Base-by-base conservation (phyloP, 129 eudicot genomes). In the Centrapalus pauciflorus region DNA sequence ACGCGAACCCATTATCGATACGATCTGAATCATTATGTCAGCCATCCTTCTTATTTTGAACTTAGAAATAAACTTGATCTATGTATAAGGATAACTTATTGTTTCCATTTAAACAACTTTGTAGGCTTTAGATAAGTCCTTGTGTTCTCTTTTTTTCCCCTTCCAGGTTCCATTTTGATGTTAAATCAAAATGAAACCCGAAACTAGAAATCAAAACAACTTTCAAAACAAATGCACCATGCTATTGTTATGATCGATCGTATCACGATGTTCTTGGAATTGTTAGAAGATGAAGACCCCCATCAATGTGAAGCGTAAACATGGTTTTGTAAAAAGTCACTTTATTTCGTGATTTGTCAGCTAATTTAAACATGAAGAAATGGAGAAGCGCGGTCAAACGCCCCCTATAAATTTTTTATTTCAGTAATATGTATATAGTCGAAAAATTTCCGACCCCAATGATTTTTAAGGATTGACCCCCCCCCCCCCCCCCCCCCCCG, bases 261-360 rank as follows among this genome's bases (percentile, higher is more conserved):
- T 55, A 4, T 17, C 37, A 46, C 38, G 28, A 30, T 46, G 17
- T 65, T 72, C 86, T 83, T 68, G 94, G 76, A 67, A 64, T 19
- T 35, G 95, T 89, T 63, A 26, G 71, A 67, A 90, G 74, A 64
- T 80, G 78, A 66, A 90, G 95, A 26, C 95, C 86, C 17, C 84
- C 89, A 3, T 79, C 49, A 21, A 90, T 74, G 56, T 84, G 89
- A 45, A 90, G 95, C 1, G 95, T 90, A 55, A 90, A 73, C 97
- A 81, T 87, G 26, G 89, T 80, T 34, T 81, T 70, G 17, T 87
- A 90, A n/a, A n/a, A n/a, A 24, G 87, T 84, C 25, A 87, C 89
- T 12, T 54, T n/a, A n/a, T n/a, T 68, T 38, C 72, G 64, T 7
- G 55, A 37, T 26, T 82, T 85, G 54, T 82, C 86, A 0, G 76